phyloP scores from a whole-genome alignment of 345 rosid genomes.

The Diplotaxis tenuifolia region DNA sequence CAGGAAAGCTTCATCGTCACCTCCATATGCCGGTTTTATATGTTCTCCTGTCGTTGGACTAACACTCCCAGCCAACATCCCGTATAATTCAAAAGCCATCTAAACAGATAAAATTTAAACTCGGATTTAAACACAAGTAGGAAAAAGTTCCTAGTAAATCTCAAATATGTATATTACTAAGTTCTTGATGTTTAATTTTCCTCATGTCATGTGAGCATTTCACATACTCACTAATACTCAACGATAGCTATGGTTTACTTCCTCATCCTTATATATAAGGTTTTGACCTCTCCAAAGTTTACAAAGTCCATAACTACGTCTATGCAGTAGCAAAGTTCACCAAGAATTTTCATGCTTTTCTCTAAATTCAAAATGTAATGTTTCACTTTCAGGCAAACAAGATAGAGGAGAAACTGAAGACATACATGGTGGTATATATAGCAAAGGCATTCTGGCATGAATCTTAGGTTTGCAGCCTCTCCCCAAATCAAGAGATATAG shows the following conservation, averaged over 20 bases:
- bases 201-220: neutral
- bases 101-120: conserved; percentile 24
- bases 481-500: conserved; percentile 93
- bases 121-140: neutral
- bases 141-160: neutral
- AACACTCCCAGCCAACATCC: conserved; percentile 67
- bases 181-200: neutral
- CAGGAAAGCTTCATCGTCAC: conserved; percentile 62
- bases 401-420: neutral
- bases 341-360: neutral
- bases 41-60: conserved; percentile 65
- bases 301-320: neutral
- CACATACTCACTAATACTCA: conserved; percentile 3
- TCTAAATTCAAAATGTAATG: neutral
- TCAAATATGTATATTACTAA: neutral
- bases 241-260: neutral
- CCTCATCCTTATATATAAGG: neutral
- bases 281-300: neutral
- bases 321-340: neutral
- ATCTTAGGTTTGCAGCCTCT: conserved; percentile 92
- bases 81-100: conserved; percentile 50
- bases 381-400: neutral
- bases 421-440: conserved; percentile 90
- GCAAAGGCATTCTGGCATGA: conserved; percentile 93
- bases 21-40: conserved; percentile 65